Evolutionary conservation across 2,329 filamentous ascomycete species (phyloP), one percentile per base, ranked within the genome.

Genomic region (Alternaria triticina): DNA sequence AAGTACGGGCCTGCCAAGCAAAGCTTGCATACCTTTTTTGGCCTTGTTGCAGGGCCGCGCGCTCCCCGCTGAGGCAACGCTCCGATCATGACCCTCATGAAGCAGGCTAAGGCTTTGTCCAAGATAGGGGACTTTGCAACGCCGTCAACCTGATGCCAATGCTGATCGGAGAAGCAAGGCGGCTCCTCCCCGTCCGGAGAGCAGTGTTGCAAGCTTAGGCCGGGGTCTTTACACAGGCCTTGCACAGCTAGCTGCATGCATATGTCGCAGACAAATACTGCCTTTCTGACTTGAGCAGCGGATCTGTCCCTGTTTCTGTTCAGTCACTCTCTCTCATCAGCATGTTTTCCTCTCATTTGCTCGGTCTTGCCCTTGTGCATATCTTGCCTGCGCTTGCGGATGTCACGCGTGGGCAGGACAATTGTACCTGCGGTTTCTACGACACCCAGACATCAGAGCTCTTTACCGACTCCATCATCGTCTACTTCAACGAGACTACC

Each of bases 401-500:
- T 52, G 68, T 74, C 28, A 50, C 52, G 3, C 64, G 64, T 27
- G 65, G 57, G 11, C 50, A 67, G n/a, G 64, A 63, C 10, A 75
- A 79, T 59, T 86, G 84, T 64, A 75, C 77, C 25, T 86, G 84
- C 66, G 84, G 84, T 12, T 86, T 82, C 61, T 79, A 80, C 60
- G 83, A 86, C 64, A 61, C 70, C 1, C 61, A 69, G 8, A 80
- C 79, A 3, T 69, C 76, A 9, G 67, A 77, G 17, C 65, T 83
- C 11, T 85, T 81, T 65, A 86, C 83, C 0, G 83, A 86, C 47
- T 81, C 81, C 8, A 77, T 83, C 25, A 83, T 85, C 51, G 74
- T 82, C 5, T 86, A 85, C 71, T 86, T 86, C 78, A 86, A 86
- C 67, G 84, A 85, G 62, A 83, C 83, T 3, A 68, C 68, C 8